These are phyloP conservation scores for Aspergillus panamensis DNA, from an alignment of 495 filamentous ascomycete species.

Conservation along the genomic window DNA sequence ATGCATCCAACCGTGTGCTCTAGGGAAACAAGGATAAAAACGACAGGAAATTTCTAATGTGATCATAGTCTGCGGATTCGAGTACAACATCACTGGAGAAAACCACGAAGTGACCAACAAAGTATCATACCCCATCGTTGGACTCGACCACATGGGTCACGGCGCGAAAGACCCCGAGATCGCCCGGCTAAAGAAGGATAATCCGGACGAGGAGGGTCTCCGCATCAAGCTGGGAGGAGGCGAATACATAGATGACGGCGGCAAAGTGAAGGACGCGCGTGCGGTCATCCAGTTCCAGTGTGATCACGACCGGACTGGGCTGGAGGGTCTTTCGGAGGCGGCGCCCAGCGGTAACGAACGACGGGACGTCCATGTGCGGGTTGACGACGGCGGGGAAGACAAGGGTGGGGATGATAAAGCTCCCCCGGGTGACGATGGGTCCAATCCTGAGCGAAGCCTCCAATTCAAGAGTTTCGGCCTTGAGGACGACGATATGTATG, in stretches of 20 bases:
- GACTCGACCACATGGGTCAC: conserved; percentile 54
- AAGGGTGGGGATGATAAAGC: conserved; percentile 26
- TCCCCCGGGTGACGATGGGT: conserved; percentile 27
- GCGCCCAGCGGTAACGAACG: conserved; percentile 15
- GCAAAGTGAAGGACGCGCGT: conserved; percentile 52
- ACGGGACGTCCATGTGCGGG: conserved; percentile 4
- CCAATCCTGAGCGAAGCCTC: conserved; percentile 53
- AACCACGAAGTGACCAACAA: conserved; percentile 29
- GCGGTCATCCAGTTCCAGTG: conserved; percentile 85
- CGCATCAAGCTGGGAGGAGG: conserved; percentile 68
- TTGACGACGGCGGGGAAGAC: conserved; percentile 25
- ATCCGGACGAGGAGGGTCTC: conserved; percentile 64
- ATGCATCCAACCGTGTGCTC: not conserved
- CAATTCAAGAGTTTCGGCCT: conserved; percentile 65
- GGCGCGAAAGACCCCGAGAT: conserved; percentile 57
- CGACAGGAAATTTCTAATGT: not conserved
- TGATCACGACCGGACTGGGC: conserved; percentile 61
- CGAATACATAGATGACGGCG: conserved; percentile 43
- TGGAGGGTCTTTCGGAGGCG: conserved; percentile 56
- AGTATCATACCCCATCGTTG: conserved; percentile 67
- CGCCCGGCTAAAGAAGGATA: conserved; percentile 59
- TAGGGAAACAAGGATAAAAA: not conserved
- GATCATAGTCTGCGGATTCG: conserved; percentile 74
- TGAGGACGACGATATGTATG: conserved; percentile 46
- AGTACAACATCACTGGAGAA: conserved; percentile 44